Conservation (phyloP, 2,329 filamentous ascomycete genomes). For the Dothideomycetes sp. region DNA sequence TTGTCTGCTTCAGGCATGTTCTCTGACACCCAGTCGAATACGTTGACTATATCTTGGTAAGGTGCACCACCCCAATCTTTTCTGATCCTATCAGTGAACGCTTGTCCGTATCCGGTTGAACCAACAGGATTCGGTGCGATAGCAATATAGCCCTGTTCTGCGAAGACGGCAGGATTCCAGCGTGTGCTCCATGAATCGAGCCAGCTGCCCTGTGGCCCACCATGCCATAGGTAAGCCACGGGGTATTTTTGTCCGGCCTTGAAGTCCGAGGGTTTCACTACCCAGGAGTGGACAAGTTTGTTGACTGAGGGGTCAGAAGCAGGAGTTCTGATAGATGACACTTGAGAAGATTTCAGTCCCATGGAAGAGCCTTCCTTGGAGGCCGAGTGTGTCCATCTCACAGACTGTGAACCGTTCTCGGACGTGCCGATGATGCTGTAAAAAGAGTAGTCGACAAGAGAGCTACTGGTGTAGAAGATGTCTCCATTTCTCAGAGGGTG, state of each 20-base stretch:
- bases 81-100: conserved; percentile 65
- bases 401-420: conserved; percentile 25
- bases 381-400: conserved; percentile 39
- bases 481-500: conserved; percentile 41
- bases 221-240: conserved; percentile 70
- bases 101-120: conserved; percentile 72
- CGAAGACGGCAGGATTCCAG: conserved; percentile 81
- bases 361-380: conserved; percentile 58
- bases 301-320: conserved; percentile 44
- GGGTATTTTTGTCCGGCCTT: conserved; percentile 65
- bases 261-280: conserved; percentile 56
- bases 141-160: conserved; percentile 78
- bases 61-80: conserved; percentile 78
- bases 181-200: conserved; percentile 66
- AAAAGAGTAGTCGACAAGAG: conserved; percentile 61
- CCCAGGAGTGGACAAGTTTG: conserved; percentile 61
- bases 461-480: conserved; percentile 59
- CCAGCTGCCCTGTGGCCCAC: conserved; percentile 73
- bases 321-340: conserved; percentile 60
- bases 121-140: conserved; percentile 77
- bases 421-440: conserved; percentile 52
- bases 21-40: conserved; percentile 63
- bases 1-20: conserved; percentile 62
- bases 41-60: conserved; percentile 71
- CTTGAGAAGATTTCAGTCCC: conserved; percentile 54